Percentiles rank a stretch among this genome's conserved stretches.
phyloP scores from a whole-genome alignment of 257 asterid genomes.

The Solanum lignicaule region DNA sequence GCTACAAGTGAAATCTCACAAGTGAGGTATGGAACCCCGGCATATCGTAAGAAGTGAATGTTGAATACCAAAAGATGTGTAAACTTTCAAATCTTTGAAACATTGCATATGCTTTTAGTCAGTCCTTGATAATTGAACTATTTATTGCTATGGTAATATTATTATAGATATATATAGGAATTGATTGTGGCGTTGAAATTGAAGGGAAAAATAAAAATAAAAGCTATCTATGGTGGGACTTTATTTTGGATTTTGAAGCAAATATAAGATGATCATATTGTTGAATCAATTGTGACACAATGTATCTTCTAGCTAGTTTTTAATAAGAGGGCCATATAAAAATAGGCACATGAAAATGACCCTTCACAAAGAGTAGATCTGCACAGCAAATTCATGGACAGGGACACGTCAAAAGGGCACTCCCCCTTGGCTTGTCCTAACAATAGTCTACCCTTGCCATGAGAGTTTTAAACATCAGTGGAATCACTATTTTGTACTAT shows the following conservation, averaged over 20 bases:
- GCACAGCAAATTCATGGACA: conserved; percentile 16
- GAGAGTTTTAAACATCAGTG: conserved; percentile 26
- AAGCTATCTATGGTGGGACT: neutral
- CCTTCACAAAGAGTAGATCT: conserved; percentile 24
- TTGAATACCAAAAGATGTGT: neutral
- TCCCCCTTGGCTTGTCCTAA: neutral
- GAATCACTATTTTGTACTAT: conserved; percentile 18
- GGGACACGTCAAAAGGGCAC: conserved; percentile 37
- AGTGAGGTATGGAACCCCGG: too few relatives aligned
- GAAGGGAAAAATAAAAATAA: neutral
- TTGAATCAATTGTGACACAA: neutral
- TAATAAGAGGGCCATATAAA: neutral
- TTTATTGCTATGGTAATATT: neutral
- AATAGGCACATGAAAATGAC: conserved; percentile 38
- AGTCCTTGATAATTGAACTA: neutral
- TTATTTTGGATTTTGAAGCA: neutral
- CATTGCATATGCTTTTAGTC: neutral
- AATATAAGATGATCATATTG: neutral
- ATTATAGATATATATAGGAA: neutral
- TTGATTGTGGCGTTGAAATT: neutral
- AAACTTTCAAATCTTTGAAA: neutral
- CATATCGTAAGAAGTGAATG: neutral
- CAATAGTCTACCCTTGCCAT: conserved; percentile 14
- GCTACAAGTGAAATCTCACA: neutral
- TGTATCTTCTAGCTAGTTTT: neutral